Evolutionary conservation across 2,329 filamentous ascomycete genomes (phyloP).

Genomic region (Teratosphaeria zuluensis): DNA sequence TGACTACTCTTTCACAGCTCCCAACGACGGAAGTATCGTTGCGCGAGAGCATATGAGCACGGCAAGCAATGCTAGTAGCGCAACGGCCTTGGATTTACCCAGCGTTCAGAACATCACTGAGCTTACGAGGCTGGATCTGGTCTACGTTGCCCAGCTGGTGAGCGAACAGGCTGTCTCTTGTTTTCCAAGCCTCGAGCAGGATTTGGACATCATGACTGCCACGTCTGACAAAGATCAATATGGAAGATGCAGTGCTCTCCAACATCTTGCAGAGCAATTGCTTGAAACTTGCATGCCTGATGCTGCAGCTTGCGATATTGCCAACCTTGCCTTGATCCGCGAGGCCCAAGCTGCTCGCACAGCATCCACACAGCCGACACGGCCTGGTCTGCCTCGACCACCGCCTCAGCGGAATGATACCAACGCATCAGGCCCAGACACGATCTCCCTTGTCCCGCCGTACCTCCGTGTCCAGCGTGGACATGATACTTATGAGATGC

Average conservation of each 20-base stretch:
- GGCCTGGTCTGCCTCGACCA: constrained; percentile 21
- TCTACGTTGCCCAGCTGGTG: constrained; percentile 25
- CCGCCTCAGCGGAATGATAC: constrained; percentile 18
- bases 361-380: constrained; percentile 8
- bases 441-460: constrained; percentile 57
- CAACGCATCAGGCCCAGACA: constrained; percentile 22
- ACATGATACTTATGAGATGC: constrained; percentile 59
- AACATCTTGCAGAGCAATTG: constrained; percentile 1
- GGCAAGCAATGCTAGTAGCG: neutral
- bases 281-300: constrained; percentile 8
- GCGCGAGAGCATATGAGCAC: neutral
- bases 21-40: neutral
- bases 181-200: constrained; percentile 3
- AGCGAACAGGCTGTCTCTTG: constrained; percentile 21
- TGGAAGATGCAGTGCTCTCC: neutral
- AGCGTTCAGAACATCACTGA: constrained; percentile 9
- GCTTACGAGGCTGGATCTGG: constrained; percentile 20
- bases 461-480: constrained; percentile 63
- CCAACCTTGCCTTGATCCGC: constrained; percentile 17
- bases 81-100: neutral
- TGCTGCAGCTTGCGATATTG: constrained; percentile 14
- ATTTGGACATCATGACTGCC: neutral
- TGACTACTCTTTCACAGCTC: neutral
- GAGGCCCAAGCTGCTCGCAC: constrained; percentile 9
- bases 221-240: neutral